Evolutionary conservation across 768 basidiomycete species (phyloP), one percentile per base, ranked within the genome.

Genomic region (Leccinum ochraceum): DNA sequence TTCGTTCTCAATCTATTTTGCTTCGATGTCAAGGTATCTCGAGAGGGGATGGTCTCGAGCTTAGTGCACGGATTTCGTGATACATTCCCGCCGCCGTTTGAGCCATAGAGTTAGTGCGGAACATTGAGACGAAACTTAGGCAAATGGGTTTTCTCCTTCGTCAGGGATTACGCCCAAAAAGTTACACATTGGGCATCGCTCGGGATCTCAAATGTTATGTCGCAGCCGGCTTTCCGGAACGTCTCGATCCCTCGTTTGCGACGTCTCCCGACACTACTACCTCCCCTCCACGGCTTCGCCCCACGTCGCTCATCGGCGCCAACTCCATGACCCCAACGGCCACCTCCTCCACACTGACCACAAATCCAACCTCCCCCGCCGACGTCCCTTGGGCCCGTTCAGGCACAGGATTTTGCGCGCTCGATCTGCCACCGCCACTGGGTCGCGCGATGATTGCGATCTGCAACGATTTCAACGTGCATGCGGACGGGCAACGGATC

Each of bases 391-490:
- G 95, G 95, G 94, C 93, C 0, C 84, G 84, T 62, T 79, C 90
- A 58, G 94, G 94, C 1, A 79, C 79, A 0, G 92, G 90, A 0
- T 95, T 95, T 66, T 72, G 74, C 7, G 81, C 86, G 0, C 82
- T 90, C 59, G 71, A 81, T 26, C 79, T 94, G 2, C 85, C 87
- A 0, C 73, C 77, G 3, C 88, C 90, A 0, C 69, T 92, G 0
- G 77, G 79, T 1, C 81, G 80, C 0, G 71, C 89, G 11, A 83
- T 81, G 5, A 69, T 96, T 1, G 95, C 82, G 14, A 96, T 95
- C n/a, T 95, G 94, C 71, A 96, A 93, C 84, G 95, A 90, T 68
- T 76, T 94, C 32, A 93, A 92, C 68, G 79, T 82, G 1, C 73
- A 78, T 16, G 79, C 73, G 22, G 52, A 16, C 8, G 66, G 26